Percentiles rank a stretch among this genome's conserved stretches.
Evolutionary conservation across 441 rosid genomes (phyloP).

Genomic region (Euphorbia celastroides): DNA sequence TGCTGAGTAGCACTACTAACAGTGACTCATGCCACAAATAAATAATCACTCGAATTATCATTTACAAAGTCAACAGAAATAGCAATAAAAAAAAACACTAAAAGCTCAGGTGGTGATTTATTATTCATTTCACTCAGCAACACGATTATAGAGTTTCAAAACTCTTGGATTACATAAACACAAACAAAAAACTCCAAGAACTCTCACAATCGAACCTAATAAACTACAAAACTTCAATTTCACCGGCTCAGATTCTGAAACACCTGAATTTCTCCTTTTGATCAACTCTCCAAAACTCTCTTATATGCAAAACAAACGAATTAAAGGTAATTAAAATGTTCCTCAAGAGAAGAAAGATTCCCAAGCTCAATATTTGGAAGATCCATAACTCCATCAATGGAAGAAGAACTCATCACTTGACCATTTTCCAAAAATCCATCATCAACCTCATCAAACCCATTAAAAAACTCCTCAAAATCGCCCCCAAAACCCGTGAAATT

Average conservation of each 20-base stretch:
- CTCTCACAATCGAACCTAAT: constrained; percentile 12
- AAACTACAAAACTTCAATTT: background rate
- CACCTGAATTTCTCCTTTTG: background rate
- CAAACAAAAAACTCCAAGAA: constrained; percentile 5
- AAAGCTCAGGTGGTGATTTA: background rate
- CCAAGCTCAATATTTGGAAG: constrained; percentile 26
- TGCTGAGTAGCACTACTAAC: background rate
- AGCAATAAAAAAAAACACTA: background rate
- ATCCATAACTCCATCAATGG: constrained; percentile 15
- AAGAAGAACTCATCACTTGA: background rate
- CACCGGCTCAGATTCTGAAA: background rate
- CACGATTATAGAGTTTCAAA: constrained; percentile 12
- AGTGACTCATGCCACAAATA: background rate
- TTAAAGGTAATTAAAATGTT: constrained; percentile 18
- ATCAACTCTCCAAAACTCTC: background rate
- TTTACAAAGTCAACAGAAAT: too few relatives aligned
- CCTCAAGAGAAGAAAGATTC: constrained; percentile 32
- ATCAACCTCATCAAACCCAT: background rate
- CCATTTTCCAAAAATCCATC: constrained; percentile 13
- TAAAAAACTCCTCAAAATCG: constrained; percentile 14
- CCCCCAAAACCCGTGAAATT: constrained; percentile 14
- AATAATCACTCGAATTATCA: too few relatives aligned
- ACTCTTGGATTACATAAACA: constrained; percentile 11
- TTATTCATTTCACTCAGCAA: background rate
- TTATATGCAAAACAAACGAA: constrained; percentile 13